These are phyloP conservation scores for Citrus australasica DNA, from an alignment of 345 rosid genomes.

Conservation along the genomic window DNA sequence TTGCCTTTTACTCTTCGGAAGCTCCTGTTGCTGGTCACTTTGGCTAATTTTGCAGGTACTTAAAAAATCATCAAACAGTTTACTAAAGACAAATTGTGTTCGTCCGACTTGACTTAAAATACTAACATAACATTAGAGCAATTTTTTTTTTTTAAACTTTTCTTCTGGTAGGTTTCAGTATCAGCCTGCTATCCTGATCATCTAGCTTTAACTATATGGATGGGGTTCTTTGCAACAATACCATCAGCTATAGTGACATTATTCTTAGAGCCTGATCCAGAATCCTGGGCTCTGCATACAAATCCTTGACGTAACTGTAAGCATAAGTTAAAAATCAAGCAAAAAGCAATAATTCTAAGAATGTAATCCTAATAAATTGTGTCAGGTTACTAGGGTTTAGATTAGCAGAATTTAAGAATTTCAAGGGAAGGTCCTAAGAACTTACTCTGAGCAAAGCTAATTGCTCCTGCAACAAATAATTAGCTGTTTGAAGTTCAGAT, in stretches of 20 bases:
- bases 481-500: too few relatives aligned
- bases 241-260: conserved; percentile 48
- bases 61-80: not conserved
- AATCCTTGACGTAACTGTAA: conserved; percentile 5
- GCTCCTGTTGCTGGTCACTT: conserved; percentile 62
- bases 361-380: too few relatives aligned
- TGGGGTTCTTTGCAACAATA: conserved; percentile 58
- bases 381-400: too few relatives aligned
- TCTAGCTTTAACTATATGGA: conserved; percentile 52
- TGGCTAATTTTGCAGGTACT: conserved; percentile 74
- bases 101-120: not conserved
- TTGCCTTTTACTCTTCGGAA: conserved; percentile 50
- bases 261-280: conserved; percentile 42
- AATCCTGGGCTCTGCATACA: conserved; percentile 51
- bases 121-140: not conserved
- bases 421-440: too few relatives aligned
- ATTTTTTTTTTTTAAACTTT: too few relatives aligned
- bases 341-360: too few relatives aligned
- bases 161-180: conserved; percentile 49
- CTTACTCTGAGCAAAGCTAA: too few relatives aligned
- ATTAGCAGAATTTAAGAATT: too few relatives aligned
- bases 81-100: not conserved
- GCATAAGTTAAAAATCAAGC: too few relatives aligned
- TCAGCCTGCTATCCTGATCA: not conserved
- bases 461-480: too few relatives aligned